Evolutionary conservation across 2,329 filamentous ascomycete species (phyloP).

Genomic region (Ceratocystis ficicola): DNA sequence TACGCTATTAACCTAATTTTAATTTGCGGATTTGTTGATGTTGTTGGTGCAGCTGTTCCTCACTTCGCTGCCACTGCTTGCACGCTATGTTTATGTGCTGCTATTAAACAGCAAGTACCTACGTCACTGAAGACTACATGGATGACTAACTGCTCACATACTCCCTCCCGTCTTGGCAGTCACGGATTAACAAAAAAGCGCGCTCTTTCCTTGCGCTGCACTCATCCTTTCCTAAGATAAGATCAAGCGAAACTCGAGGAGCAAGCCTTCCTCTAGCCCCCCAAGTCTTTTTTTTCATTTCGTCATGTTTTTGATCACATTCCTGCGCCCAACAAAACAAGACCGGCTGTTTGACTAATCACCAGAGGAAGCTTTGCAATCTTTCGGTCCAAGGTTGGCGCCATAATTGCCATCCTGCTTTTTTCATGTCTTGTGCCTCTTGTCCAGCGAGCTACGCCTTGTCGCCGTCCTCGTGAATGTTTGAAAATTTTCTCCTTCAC

Average conservation of each 20-base stretch:
- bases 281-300: neutral
- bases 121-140: too few species aligned
- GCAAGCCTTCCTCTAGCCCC: neutral
- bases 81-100: too few species aligned
- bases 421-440: neutral
- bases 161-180: constrained; percentile 9
- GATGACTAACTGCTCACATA: neutral
- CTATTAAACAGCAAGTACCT: too few species aligned
- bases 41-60: too few species aligned
- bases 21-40: too few species aligned
- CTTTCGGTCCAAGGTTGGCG: neutral
- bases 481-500: constrained; percentile 9
- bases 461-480: neutral
- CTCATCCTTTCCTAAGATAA: neutral
- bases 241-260: neutral
- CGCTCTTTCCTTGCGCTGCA: neutral
- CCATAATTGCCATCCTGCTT: neutral
- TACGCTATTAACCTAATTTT: too few species aligned
- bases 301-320: neutral
- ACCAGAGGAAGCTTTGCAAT: neutral
- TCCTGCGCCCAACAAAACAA: too few species aligned
- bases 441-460: neutral
- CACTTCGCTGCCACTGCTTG: too few species aligned
- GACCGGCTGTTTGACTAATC: too few species aligned
- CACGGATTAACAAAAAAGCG: neutral